Base-by-base conservation (phyloP, 495 filamentous ascomycete genomes). In the Chaetomidium leptoderma region DNA sequence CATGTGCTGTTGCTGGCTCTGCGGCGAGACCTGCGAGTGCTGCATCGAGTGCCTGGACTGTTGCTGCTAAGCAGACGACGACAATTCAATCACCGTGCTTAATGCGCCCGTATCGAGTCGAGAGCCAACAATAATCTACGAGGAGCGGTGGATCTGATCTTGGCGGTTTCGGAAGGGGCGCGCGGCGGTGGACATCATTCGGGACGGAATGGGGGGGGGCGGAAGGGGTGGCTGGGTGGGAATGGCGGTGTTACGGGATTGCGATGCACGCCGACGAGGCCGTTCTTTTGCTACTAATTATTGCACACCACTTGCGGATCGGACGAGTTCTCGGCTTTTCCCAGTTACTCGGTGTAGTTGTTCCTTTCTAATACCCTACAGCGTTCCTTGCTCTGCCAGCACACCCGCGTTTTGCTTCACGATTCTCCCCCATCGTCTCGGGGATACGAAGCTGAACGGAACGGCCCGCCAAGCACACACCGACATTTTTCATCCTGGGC, bases 1-100 rank as follows among this genome's bases (percentile, higher is more conserved):
- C 40, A 57, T 65, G 46, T 65, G 63, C 53, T 65, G 63, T 53
- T 65, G 63, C 57, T 65, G 63, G 63, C 36, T 65, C 26, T 65
- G 63, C 48, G 63, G 63, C 23, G 63, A 65, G 44, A 60, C 63
- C 10, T 65, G 63, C 63, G 63, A 65, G 48, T 65, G 63, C 59
- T 65, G 63, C 11, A 51, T 65, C 23, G 63, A 62, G 43, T 65
- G 63, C 44, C 40, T 62, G 8, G 59, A 62, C 29, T 62, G 59
- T 53, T 65, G 63, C 63, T 65, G 53, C 56, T 65, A 58, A 52
- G 45, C 36, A 13, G 17, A 37, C 33, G 14, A 7, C 26, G 44
- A 48, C 11, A 14, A 17, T 4, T 5, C 16, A 29, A 24, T 9
- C 6, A 14, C 11, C 33, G 6, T 3, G 2, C 7, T 16, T 17